Base-by-base conservation (phyloP, 208 protist genomes). In the Acanthamoeba royreba region DNA sequence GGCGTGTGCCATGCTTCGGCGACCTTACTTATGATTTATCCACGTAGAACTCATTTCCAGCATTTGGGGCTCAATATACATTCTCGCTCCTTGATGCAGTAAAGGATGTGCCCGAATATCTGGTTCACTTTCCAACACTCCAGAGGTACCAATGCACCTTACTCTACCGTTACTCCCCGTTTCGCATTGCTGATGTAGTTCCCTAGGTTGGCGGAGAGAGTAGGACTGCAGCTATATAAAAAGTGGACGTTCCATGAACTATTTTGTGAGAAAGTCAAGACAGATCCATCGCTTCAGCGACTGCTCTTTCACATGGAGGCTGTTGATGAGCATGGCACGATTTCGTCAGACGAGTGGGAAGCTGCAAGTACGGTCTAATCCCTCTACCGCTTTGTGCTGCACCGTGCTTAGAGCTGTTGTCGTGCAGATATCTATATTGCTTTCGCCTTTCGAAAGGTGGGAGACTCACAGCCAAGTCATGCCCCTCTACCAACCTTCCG, bases 81-180 rank as follows among this genome's bases (percentile, higher is more conserved):
- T 96, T 95, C 63, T 69, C 11, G 13, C 79, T 96, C 11, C 35
- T 92, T 33, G 95, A 94, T 53, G 93, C 95, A 8, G 88, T 96
- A 13, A 94, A 96, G 1, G 43, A 83, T 40, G 93, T 61, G 13
- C 93, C 95, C 47, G 95, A 96, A 61, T 96, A 87, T 77, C 77
- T 96, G 22, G 69, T 94, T 22, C 91, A 94, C 28, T 66, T 79
- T 3, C 33, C 38, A 28, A 15, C 45, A 25, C 55, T 96, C 28
- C 17, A 85, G 28, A 63, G 46, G 74, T 86, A 19, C 33, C 5
- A 69, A 35, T 69, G 33, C 58, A 69, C 33, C 5, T 31, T 69
- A n/a, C 58, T 69, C 63, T 38, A 25, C 31, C 83, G 22, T 40
- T 40, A 28, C 38, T 5, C 4, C 38, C 52, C 38, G 38, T 35